Conservation (phyloP, 345 rosid species). For the Eucalyptus erythrocorys region DNA sequence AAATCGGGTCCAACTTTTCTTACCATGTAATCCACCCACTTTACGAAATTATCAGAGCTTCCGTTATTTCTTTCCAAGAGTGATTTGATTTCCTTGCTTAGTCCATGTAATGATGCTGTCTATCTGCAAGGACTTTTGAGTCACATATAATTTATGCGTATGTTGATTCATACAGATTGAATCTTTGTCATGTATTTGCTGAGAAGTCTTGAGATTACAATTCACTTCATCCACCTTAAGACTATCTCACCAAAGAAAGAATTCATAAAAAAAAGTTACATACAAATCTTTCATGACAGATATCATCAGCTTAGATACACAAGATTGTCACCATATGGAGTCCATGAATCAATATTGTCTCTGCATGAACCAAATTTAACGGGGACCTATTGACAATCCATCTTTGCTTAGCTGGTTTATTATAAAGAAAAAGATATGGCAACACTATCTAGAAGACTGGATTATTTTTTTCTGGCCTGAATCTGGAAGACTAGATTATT, state of each 20-base stretch:
- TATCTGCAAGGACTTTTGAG: not conserved
- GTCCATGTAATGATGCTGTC: not conserved
- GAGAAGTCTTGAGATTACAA: not conserved
- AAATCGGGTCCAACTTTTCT: not conserved
- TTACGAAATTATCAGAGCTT: not conserved
- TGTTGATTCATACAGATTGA: not conserved
- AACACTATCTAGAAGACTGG: not conserved
- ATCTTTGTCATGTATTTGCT: not conserved
- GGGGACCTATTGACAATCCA: not conserved
- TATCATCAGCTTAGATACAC: no score
- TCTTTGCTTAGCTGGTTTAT: not conserved
- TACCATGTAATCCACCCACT: not conserved
- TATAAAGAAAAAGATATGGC: not conserved
- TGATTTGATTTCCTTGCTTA: no score
- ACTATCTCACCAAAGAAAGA: not conserved
- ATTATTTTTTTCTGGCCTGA: not conserved
- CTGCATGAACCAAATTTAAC: not conserved
- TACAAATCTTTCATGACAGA: no score
- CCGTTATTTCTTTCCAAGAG: no score
- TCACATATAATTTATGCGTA: not conserved
- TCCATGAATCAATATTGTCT: not conserved
- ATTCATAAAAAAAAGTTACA: not conserved
- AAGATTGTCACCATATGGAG: no score
- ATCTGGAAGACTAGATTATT: not conserved
- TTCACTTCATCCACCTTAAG: not conserved